Evolutionary conservation across 2,329 filamentous ascomycete species (phyloP).

Genomic region (Hypocrella siamensis): DNA sequence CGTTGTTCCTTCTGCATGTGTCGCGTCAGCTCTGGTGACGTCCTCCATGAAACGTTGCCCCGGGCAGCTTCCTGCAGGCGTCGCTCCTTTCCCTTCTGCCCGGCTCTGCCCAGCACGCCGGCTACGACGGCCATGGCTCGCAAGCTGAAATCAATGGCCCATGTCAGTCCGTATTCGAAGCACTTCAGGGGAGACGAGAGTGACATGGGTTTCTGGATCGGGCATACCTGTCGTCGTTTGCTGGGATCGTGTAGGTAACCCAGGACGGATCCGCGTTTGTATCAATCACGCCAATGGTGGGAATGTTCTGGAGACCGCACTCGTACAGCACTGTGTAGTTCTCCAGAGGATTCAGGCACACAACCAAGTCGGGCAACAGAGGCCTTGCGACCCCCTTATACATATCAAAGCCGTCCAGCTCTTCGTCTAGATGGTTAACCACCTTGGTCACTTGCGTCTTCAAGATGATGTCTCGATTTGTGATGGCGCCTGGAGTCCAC

Average conservation of each 20-base stretch:
- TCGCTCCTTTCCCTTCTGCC: slow-evolving; percentile 56
- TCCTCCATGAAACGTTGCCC: slow-evolving; percentile 50
- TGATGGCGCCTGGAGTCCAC: slow-evolving; percentile 85
- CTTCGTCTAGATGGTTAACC: slow-evolving; percentile 57
- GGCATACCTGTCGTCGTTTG: slow-evolving; percentile 80
- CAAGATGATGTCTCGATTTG: slow-evolving; percentile 86
- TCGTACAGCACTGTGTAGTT: slow-evolving; percentile 85
- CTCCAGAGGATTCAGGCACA: slow-evolving; percentile 84
- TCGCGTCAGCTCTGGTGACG: slow-evolving; percentile 23
- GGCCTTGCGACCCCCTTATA: slow-evolving; percentile 48
- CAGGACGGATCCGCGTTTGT: slow-evolving; percentile 84
- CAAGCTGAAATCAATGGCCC: slow-evolving; percentile 39
- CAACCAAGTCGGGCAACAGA: slow-evolving; percentile 75
- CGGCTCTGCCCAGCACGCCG: slow-evolving; percentile 73
- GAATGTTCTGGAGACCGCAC: slow-evolving; percentile 74
- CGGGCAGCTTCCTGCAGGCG: slow-evolving; percentile 45
- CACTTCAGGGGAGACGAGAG: not conserved
- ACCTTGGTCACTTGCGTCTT: slow-evolving; percentile 53
- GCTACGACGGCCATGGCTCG: slow-evolving; percentile 69
- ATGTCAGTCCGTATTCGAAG: not conserved
- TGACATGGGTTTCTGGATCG: not conserved
- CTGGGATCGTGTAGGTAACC: slow-evolving; percentile 93
- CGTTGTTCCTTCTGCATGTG: slow-evolving; percentile 20
- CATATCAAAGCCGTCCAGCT: slow-evolving; percentile 44
- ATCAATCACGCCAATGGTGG: slow-evolving; percentile 89